Percentiles rank a stretch among this genome's conserved stretches.
Conservation (phyloP, 768 basidiomycete genomes). For the Symmetrospora coprosmae region DNA sequence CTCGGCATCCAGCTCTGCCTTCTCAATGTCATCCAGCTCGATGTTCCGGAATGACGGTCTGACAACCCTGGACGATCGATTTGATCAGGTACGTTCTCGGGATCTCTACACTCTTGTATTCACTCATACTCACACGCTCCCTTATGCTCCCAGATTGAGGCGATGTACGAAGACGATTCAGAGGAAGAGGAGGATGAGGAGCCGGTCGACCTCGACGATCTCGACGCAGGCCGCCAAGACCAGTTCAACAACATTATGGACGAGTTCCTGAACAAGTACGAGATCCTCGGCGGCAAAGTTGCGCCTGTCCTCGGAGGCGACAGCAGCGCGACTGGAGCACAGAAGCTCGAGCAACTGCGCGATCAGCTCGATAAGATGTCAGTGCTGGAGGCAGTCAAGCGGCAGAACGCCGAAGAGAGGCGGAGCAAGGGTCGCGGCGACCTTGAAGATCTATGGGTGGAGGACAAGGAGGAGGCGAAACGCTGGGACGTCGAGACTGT, state of each 20-base stretch:
- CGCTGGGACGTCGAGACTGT: conserved; percentile 96
- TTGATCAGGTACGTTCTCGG: conserved; percentile 61
- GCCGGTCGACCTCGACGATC: conserved; percentile 46
- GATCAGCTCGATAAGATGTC: conserved; percentile 40
- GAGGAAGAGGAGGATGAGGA: conserved; percentile 38
- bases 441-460: conserved; percentile 29
- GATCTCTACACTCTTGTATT: background rate
- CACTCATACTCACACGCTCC: too few relatives aligned
- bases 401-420: conserved; percentile 38
- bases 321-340: background rate
- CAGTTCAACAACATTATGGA: conserved; percentile 85
- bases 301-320: conserved; percentile 38
- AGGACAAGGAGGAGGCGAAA: conserved; percentile 37
- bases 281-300: conserved; percentile 75
- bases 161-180: conserved; percentile 54
- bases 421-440: conserved; percentile 37
- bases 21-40: conserved; percentile 93
- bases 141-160: conserved; percentile 49
- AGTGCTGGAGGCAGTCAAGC: conserved; percentile 39
- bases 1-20: conserved; percentile 50
- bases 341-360: conserved; percentile 59
- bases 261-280: conserved; percentile 82
- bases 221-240: conserved; percentile 65
- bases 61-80: conserved; percentile 76
- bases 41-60: conserved; percentile 86